Base-by-base conservation (phyloP, 2,329 filamentous ascomycete species). In the Thelonectria discophora region DNA sequence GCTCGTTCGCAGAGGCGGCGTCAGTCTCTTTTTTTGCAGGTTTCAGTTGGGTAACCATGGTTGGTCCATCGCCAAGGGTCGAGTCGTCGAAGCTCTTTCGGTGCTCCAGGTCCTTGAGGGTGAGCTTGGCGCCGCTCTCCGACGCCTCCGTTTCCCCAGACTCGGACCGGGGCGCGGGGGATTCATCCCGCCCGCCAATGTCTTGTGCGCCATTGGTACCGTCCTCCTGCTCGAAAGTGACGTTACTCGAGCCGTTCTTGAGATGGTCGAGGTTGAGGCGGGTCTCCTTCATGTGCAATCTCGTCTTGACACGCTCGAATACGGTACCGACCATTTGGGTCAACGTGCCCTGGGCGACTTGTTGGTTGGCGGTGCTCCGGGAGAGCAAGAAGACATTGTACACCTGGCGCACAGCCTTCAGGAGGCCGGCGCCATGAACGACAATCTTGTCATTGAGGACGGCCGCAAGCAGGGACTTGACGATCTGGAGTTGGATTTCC, bases 241-340 rank as follows among this genome's bases (percentile, higher is more conserved):
- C 75, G 64, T 83, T 84, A 75, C 83, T 87, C 18, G 81, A 81
- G 73, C 80, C 82, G 54, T 81, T 78, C 69, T 82, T 85, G 27
- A 86, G 76, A 65, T 81, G 84, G 18, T 78, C 75, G 10, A 87
- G 75, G 68, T 85, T 87, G 58, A 90, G 71, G 18, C 93, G 87
- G 37, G 91, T 84, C 74, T 97, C 94, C 77, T 97, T 97, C 81
- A 93, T 88, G 60, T 94, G 90, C 64, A 99, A 80, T 55, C 95
- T 86, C 1, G 87, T 86, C 80, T 95, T 96, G 66, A 99, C 94
- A 64, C 95, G 84, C 77, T 99, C 95, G 72, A 99, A 99, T 3
- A 99, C 95, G 1, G 94, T 98, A 67, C 94, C 94, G 40, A 98
- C 93, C 95, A 99, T 99, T 79, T 99, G 95, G 3, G 94, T 97